Conservation (phyloP, 805 yeast species). For the Schwanniomyces sp. region DNA sequence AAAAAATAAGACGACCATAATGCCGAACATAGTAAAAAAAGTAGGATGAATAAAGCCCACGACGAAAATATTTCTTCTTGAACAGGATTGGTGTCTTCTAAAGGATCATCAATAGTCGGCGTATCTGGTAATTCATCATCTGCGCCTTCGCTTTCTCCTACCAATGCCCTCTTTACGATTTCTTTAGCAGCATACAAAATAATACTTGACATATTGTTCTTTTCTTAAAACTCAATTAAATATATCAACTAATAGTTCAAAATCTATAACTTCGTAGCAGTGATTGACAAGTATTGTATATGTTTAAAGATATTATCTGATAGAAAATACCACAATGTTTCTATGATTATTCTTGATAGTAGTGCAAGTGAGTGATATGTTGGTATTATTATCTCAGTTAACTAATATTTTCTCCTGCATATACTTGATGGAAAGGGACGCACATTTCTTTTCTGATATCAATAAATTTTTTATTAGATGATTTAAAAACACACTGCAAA, state of each 20-base stretch:
- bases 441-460: background rate
- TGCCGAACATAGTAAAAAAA: constrained; percentile 80
- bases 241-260: background rate
- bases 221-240: background rate
- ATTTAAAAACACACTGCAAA: background rate
- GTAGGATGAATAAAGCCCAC: constrained; percentile 91
- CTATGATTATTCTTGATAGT: background rate
- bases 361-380: background rate
- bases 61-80: constrained; percentile 95
- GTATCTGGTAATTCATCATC: constrained; percentile 43
- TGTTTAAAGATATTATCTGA: background rate
- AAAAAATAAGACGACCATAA: constrained; percentile 93
- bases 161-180: constrained; percentile 32
- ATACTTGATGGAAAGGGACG: background rate
- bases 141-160: constrained; percentile 15
- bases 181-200: constrained; percentile 23
- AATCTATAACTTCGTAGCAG: background rate
- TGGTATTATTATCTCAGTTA: background rate
- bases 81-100: constrained; percentile 73
- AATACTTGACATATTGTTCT: constrained; percentile 23
- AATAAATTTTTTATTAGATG: background rate
- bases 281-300: background rate
- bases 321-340: background rate
- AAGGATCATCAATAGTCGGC: constrained; percentile 51
- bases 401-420: background rate